Percentiles rank a stretch among this genome's conserved stretches.
phyloP scores from a whole-genome alignment of 345 rosid species.

The Eucalyptus erythrocorys region DNA sequence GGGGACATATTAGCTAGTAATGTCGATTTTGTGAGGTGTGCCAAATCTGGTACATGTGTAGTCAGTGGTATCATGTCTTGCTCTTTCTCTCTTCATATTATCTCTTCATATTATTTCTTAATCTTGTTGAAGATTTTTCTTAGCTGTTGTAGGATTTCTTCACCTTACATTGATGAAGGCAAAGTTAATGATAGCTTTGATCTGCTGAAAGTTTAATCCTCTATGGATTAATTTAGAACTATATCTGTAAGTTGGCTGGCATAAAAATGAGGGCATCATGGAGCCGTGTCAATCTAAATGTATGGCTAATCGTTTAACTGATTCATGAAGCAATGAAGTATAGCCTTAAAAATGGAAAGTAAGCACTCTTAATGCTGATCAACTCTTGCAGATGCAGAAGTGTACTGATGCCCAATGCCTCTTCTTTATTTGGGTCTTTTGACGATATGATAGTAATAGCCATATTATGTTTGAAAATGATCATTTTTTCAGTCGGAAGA shows the following conservation, averaged over 20 bases:
- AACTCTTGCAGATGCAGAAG: neutral
- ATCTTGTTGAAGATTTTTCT: neutral
- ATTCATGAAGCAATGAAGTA: neutral
- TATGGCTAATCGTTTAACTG: neutral
- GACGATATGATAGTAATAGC: neutral
- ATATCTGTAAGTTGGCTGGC: neutral
- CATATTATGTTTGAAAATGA: neutral
- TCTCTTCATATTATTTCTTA: neutral
- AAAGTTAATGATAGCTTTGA: neutral
- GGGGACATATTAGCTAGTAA: neutral
- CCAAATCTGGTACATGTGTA: neutral
- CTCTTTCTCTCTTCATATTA: neutral
- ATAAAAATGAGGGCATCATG: neutral
- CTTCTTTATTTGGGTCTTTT: neutral
- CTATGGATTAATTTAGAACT: neutral
- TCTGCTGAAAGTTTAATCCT: neutral
- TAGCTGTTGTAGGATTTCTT: neutral
- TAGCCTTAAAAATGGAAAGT: neutral
- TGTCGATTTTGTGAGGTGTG: neutral
- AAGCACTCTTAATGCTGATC: neutral
- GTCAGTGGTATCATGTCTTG: neutral
- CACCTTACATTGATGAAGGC: neutral
- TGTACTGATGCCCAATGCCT: neutral
- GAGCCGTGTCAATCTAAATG: neutral
- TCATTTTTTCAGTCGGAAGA: constrained; percentile 27